phyloP scores from a whole-genome alignment of 305 asterid genomes.

The Ilex paraguariensis region DNA sequence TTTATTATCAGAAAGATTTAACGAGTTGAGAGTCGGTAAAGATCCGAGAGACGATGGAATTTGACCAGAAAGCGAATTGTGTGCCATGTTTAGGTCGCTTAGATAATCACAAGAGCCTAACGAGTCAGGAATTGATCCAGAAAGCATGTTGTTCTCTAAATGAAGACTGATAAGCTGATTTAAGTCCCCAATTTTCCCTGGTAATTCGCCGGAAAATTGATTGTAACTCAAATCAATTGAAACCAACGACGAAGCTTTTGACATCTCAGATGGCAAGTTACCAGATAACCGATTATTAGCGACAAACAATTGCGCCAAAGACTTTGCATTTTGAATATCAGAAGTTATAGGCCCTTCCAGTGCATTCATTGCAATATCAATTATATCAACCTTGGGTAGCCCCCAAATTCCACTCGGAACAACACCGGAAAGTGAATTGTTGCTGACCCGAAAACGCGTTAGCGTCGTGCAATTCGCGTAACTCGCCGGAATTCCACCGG shows the following conservation, averaged over 20 bases:
- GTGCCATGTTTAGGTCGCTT: constrained; percentile 53
- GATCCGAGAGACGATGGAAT: constrained; percentile 62
- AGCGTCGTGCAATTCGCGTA: constrained; percentile 52
- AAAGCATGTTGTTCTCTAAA: constrained; percentile 54
- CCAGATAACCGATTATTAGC: constrained; percentile 56
- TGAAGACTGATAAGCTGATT: constrained; percentile 43
- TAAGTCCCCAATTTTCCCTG: constrained; percentile 46
- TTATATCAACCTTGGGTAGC: constrained; percentile 39
- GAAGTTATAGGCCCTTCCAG: constrained; percentile 59
- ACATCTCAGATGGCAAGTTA: constrained; percentile 49
- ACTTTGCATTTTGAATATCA: constrained; percentile 52
- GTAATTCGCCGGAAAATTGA: constrained; percentile 60
- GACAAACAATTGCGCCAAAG: constrained; percentile 43
- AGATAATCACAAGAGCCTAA: constrained; percentile 56
- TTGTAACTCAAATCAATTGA: constrained; percentile 54
- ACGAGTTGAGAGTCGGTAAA: constrained; percentile 53
- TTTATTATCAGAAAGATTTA: constrained; percentile 66
- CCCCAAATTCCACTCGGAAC: constrained; percentile 82
- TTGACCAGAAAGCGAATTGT: constrained; percentile 45
- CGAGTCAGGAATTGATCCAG: constrained; percentile 67
- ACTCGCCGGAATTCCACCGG: constrained; percentile 66
- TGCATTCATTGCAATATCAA: constrained; percentile 48
- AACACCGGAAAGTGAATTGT: constrained; percentile 58
- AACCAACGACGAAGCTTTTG: constrained; percentile 37
- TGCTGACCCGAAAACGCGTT: constrained; percentile 57